Base-by-base conservation (phyloP, 106 monocot species). In the Triglochin maritima region DNA sequence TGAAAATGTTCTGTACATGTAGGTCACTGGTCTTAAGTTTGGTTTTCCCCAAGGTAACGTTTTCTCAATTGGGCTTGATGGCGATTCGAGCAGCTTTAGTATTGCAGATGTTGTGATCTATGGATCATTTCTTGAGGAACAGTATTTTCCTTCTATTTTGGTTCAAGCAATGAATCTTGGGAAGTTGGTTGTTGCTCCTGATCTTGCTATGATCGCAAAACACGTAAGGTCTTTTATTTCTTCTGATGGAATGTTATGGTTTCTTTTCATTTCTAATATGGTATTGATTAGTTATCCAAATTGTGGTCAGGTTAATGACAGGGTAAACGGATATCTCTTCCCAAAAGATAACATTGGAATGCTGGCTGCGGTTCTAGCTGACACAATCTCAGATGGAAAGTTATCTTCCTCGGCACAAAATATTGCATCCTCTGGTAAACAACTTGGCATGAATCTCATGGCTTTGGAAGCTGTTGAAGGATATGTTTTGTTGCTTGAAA, bases 41-140 rank as follows among this genome's bases (percentile, higher is more conserved):
- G 79, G 78, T 44, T 69, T 81, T 64, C 74, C 78, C 44, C 77
- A 66, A 4, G 80, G 77, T 2, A 69, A 61, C 61, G 68, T 98
- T 49, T 64, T 77, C 49, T 80, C 79, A 45, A 70, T 86, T 65
- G 47, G 49, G 69, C 9, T 64, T 60, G 72, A 79, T 70, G 80
- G 53, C 65, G 77, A 83, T 56, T 64, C 64, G 42, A 74, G 41
- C 59, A 78, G 65, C 54, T 77, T 98, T 68, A 61, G 70, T 56
- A 75, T 83, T 59, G 70, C 88, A 52, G 84, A 92, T 66, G 67
- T 92, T 69, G 92, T 92, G 17, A 80, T 98, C 72, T 98, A 98
- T 79, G 86, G 84, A 62, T 92, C 96, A 47, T 92, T 91, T 84
- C 86, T 92, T 56, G 88, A 98, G 59, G 96, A 88, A 73, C 96